Conservation (phyloP, 768 basidiomycete genomes). For the Cystoderma amianthinum region DNA sequence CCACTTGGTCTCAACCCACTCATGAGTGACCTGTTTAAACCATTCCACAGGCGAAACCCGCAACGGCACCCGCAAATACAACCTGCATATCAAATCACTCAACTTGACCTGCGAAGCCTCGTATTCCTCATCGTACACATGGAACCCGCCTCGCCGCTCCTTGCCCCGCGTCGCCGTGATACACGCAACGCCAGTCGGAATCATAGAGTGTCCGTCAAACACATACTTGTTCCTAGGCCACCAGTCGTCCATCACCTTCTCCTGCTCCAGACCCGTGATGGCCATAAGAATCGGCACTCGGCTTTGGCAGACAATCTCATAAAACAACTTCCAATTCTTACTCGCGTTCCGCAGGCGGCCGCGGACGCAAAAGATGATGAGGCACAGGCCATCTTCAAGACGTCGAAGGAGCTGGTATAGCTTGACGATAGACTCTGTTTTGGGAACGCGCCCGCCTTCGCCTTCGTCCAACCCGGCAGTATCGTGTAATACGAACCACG, state of each 20-base stretch:
- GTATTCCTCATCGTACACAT: constrained; percentile 2
- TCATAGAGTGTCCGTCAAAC: constrained; percentile 21
- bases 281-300: constrained; percentile 4
- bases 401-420: constrained; percentile 10
- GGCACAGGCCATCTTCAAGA: constrained; percentile 9
- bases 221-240: constrained; percentile 16
- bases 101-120: constrained; percentile 1
- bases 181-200: constrained; percentile 25
- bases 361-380: constrained; percentile 29
- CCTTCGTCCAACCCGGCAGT: constrained; percentile 33
- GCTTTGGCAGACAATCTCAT: constrained; percentile 1
- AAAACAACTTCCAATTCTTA: constrained; percentile 14
- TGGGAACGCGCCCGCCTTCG: constrained; percentile 10
- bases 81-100: neutral
- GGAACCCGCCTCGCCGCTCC: neutral
- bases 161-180: constrained; percentile 20
- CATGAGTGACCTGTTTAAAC: neutral
- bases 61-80: neutral
- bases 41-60: neutral
- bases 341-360: constrained; percentile 20
- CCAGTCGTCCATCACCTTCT: constrained; percentile 21
- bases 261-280: constrained; percentile 11
- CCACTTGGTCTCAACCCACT: neutral
- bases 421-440: constrained; percentile 10
- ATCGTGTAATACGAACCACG: constrained; percentile 22